phyloP scores from a whole-genome alignment of 2,329 filamentous ascomycete species.

The Penicillium hordei region DNA sequence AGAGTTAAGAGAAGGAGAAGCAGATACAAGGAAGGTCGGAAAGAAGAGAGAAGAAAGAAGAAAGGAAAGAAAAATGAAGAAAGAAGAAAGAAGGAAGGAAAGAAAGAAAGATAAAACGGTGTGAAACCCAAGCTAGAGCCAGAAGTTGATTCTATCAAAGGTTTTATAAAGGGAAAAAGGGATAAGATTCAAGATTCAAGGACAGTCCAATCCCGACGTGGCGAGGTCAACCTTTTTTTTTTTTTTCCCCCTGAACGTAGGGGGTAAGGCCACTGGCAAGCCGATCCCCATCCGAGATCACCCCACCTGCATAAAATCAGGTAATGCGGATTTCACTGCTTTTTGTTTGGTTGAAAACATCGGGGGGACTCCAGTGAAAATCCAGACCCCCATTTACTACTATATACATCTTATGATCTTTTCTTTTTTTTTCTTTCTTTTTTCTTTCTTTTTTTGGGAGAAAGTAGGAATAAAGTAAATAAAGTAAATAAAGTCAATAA shows the following conservation, averaged over 20 bases:
- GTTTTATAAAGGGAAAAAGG: constrained; percentile 9
- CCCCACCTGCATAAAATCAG: constrained; percentile 8
- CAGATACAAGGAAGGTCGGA: too few relatives aligned
- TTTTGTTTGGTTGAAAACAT: constrained; percentile 13
- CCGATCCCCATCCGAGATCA: constrained; percentile 32
- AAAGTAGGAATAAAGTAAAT: too few relatives aligned
- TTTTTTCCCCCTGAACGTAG: constrained; percentile 17
- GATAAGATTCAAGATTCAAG: constrained; percentile 8
- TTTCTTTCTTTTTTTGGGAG: too few relatives aligned
- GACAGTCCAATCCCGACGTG: constrained; percentile 35
- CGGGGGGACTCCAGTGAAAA: background rate
- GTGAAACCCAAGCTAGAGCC: background rate
- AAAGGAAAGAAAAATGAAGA: background rate
- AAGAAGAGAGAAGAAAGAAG: background rate
- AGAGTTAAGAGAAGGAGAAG: background rate
- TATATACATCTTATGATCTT: background rate
- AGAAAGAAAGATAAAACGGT: background rate
- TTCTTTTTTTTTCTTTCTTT: too few relatives aligned
- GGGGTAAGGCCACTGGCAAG: constrained; percentile 35
- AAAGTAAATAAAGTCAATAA: background rate
- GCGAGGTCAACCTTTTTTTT: constrained; percentile 30
- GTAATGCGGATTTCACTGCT: constrained; percentile 9
- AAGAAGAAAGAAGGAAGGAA: background rate
- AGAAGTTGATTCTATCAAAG: background rate
- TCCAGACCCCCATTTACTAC: background rate